Conservation (phyloP, 2,329 filamentous ascomycete genomes). For the Coniochaeta sp. region DNA sequence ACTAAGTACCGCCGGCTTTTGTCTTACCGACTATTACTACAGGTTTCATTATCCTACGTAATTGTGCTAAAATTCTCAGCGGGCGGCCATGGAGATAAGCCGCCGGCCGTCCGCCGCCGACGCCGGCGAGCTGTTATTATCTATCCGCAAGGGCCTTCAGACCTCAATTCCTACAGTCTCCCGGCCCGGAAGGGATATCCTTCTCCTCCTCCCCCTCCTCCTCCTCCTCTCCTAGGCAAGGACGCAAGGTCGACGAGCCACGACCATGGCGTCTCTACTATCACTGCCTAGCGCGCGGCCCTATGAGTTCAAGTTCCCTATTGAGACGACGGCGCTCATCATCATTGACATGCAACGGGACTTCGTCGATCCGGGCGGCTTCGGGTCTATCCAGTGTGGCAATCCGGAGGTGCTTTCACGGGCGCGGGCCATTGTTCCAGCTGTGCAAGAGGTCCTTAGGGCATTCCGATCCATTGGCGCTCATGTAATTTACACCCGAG, state of each 20-base stretch:
- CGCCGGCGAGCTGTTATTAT: neutral
- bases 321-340: conserved; percentile 34
- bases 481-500: conserved; percentile 40
- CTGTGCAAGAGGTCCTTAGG: conserved; percentile 29
- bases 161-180: neutral
- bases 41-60: neutral
- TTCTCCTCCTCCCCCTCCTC: neutral
- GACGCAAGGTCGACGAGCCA: neutral
- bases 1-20: neutral
- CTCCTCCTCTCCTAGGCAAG: neutral
- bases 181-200: neutral
- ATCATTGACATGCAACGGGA: conserved; percentile 51
- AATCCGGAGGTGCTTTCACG: conserved; percentile 14
- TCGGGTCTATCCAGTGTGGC: no score
- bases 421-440: conserved; percentile 35
- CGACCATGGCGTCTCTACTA: conserved; percentile 1
- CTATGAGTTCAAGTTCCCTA: conserved; percentile 24
- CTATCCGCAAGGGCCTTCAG: neutral
- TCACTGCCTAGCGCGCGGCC: conserved; percentile 14
- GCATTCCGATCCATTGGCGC: conserved; percentile 30
- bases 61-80: neutral
- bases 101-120: neutral
- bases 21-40: neutral
- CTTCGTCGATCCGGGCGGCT: conserved; percentile 28
- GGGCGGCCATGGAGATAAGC: neutral